Conservation (phyloP, 352 stramenopile genomes). For the Globisporangium cylindrosporum region DNA sequence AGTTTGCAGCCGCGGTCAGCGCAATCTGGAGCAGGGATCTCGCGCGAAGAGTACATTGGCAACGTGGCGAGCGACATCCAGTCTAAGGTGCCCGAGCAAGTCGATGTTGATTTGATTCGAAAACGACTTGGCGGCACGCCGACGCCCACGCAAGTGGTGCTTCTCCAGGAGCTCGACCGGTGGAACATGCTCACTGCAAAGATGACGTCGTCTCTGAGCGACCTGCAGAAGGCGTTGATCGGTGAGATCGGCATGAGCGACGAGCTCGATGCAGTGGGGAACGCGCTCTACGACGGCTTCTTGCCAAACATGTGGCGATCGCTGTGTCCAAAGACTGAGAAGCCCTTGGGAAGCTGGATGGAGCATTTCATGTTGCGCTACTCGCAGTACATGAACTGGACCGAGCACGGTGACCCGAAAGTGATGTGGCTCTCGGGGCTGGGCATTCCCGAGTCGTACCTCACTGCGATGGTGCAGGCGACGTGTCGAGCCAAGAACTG, state of each 20-base stretch:
- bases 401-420: constrained; percentile 83
- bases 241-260: constrained; percentile 97
- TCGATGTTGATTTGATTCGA: constrained; percentile 88
- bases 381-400: constrained; percentile 91
- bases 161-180: constrained; percentile 94
- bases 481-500: constrained; percentile 93
- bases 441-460: constrained; percentile 94
- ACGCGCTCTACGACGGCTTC: constrained; percentile 92
- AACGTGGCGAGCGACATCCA: constrained; percentile 90
- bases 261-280: constrained; percentile 90
- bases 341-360: constrained; percentile 96
- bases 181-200: constrained; percentile 91
- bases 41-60: constrained; percentile 92
- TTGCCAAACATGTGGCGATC: constrained; percentile 89
- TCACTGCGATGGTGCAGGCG: constrained; percentile 94
- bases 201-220: constrained; percentile 83
- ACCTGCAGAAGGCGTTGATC: constrained; percentile 91
- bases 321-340: constrained; percentile 92
- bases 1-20: constrained; percentile 88
- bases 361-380: constrained; percentile 88
- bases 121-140: constrained; percentile 73
- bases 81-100: constrained; percentile 84
- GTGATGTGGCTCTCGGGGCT: constrained; percentile 95
- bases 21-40: constrained; percentile 70
- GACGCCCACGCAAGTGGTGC: constrained; percentile 89